Evolutionary conservation across 1,139 yeast genomes (phyloP).

Genomic region (Blastobotrys persicus): DNA sequence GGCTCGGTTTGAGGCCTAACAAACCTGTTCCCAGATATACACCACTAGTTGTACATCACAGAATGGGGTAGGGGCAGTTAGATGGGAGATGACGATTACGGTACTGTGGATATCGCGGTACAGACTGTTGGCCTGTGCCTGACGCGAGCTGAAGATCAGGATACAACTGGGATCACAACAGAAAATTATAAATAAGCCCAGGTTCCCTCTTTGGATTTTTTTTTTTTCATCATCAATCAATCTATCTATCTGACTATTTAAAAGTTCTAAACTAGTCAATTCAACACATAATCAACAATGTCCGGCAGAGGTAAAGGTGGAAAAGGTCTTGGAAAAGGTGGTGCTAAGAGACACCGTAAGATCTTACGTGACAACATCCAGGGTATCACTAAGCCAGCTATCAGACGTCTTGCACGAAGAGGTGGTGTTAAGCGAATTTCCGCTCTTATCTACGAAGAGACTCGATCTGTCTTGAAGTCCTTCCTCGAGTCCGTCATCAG

Average conservation of each 20-base stretch:
- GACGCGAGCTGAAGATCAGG: no score
- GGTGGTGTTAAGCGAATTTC: slow-evolving; percentile 99
- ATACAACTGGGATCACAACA: no score
- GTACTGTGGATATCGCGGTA: no score
- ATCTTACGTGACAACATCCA: slow-evolving; percentile 98
- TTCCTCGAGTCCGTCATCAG: slow-evolving; percentile 97
- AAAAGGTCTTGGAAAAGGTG: slow-evolving; percentile 98
- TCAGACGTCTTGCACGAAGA: slow-evolving; percentile 99
- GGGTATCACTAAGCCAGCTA: slow-evolving; percentile 99
- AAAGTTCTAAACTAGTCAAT: background rate
- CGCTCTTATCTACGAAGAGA: slow-evolving; percentile 98
- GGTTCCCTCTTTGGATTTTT: no score
- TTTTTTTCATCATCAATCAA: background rate
- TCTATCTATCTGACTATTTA: background rate
- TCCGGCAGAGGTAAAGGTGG: slow-evolving; percentile 90
- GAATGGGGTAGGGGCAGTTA: no score
- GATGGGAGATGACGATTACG: no score
- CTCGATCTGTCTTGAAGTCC: slow-evolving; percentile 92
- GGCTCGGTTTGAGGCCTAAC: no score
- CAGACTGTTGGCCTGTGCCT: no score
- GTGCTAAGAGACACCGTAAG: slow-evolving; percentile 99
- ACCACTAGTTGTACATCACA: no score
- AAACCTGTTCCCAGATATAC: no score
- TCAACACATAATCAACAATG: slow-evolving; percentile 3
- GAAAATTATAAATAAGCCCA: slow-evolving; percentile 3